Evolutionary conservation across 805 yeast species (phyloP).

Genomic region (Sungouiozyma ichnusensis): DNA sequence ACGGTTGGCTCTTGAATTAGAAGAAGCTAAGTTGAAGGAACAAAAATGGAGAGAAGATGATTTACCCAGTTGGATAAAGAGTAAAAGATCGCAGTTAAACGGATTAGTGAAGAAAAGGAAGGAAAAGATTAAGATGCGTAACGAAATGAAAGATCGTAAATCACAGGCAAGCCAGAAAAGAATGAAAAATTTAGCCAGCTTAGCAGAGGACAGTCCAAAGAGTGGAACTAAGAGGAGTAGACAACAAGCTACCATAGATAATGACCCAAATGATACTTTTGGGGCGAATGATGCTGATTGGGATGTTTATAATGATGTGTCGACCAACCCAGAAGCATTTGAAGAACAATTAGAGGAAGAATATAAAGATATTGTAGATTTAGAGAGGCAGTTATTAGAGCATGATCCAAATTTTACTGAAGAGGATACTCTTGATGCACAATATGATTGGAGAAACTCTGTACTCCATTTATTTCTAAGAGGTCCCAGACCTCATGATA

Average conservation of each 20-base stretch:
- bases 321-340: conserved; percentile 49
- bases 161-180: conserved; percentile 86
- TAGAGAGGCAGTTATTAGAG: conserved; percentile 70
- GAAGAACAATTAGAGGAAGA: conserved; percentile 76
- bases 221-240: conserved; percentile 38
- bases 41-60: conserved; percentile 68
- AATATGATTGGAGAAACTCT: conserved; percentile 77
- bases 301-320: conserved; percentile 79
- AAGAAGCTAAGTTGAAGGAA: conserved; percentile 56
- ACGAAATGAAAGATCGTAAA: conserved; percentile 76
- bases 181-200: conserved; percentile 81
- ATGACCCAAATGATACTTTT: conserved; percentile 87
- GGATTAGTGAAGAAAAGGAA: conserved; percentile 49
- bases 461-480: conserved; percentile 72
- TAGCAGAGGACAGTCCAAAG: conserved; percentile 59
- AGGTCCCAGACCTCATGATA: conserved; percentile 81
- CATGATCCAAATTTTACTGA: conserved; percentile 77
- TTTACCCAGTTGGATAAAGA: conserved; percentile 67
- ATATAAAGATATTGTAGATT: conserved; percentile 41
- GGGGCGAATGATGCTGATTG: conserved; percentile 96
- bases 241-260: conserved; percentile 61
- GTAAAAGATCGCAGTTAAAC: conserved; percentile 52
- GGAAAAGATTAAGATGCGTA: conserved; percentile 59
- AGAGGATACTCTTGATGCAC: conserved; percentile 75
- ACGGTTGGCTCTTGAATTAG: conserved; percentile 47